Evolutionary conservation across 805 yeast species (phyloP).

Genomic region (Candida germanica): DNA sequence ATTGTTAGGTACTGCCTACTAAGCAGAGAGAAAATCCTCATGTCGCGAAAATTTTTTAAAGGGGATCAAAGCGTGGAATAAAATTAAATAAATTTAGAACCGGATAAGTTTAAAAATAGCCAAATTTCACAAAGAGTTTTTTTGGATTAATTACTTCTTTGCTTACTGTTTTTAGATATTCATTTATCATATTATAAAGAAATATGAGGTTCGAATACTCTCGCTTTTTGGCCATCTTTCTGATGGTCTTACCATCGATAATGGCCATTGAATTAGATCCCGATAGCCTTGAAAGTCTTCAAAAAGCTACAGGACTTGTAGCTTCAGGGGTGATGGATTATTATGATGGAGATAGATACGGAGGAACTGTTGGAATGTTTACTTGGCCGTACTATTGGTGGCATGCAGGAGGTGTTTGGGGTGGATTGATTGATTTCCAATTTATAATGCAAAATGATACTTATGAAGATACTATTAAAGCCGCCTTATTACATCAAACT

Average conservation of each 20-base stretch:
- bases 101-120: too few species aligned
- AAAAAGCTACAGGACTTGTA: constrained; percentile 55
- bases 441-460: constrained; percentile 67
- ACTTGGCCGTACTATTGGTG: constrained; percentile 94
- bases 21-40: too few species aligned
- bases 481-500: constrained; percentile 68
- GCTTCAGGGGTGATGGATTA: constrained; percentile 78
- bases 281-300: constrained; percentile 41
- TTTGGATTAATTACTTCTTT: too few species aligned
- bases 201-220: neutral
- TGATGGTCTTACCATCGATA: neutral
- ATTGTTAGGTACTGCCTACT: too few species aligned
- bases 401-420: constrained; percentile 98
- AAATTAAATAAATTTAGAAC: too few species aligned
- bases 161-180: too few species aligned
- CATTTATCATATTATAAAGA: too few species aligned
- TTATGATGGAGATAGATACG: constrained; percentile 63
- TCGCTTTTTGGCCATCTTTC: neutral
- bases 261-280: constrained; percentile 11
- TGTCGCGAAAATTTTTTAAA: neutral
- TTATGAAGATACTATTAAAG: constrained; percentile 53
- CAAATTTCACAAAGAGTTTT: too few species aligned
- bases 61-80: too few species aligned
- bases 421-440: constrained; percentile 77
- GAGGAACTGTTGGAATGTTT: constrained; percentile 86